These are phyloP conservation scores for Friedmanniomyces endolithicus DNA, from an alignment of 495 filamentous ascomycete genomes.

Conservation along the genomic window DNA sequence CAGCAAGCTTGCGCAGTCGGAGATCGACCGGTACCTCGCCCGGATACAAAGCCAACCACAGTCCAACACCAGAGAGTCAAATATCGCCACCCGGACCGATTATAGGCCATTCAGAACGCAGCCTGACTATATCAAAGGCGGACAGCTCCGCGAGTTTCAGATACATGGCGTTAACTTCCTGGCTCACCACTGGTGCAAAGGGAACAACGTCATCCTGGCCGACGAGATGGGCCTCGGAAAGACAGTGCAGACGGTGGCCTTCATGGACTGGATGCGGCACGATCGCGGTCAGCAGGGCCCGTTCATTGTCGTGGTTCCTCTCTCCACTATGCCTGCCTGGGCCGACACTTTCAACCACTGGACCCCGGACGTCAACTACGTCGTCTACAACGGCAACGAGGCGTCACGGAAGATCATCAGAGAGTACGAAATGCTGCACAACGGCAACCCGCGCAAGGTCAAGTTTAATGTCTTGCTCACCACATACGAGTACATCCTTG, in stretches of 20 bases:
- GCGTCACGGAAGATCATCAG: slow-evolving; percentile 67
- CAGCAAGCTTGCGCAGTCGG: slow-evolving; percentile 61
- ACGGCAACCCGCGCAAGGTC: slow-evolving; percentile 67
- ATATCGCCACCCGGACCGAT: slow-evolving; percentile 53
- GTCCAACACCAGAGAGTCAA: slow-evolving; percentile 64
- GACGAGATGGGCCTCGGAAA: slow-evolving; percentile 99
- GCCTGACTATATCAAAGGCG: slow-evolving; percentile 71
- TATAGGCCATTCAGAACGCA: slow-evolving; percentile 66
- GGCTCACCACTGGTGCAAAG: slow-evolving; percentile 82
- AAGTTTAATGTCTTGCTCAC: slow-evolving; percentile 95
- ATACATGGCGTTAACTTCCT: slow-evolving; percentile 88
- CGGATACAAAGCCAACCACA: slow-evolving; percentile 60
- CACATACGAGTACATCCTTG: slow-evolving; percentile 86
- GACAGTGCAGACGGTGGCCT: slow-evolving; percentile 93
- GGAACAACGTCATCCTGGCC: slow-evolving; percentile 87
- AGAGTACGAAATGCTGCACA: slow-evolving; percentile 74
- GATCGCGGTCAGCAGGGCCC: slow-evolving; percentile 80
- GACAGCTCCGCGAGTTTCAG: slow-evolving; percentile 86
- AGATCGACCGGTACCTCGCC: slow-evolving; percentile 83
- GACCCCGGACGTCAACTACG: slow-evolving; percentile 93
- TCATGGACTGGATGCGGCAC: slow-evolving; percentile 97
- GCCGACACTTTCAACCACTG: slow-evolving; percentile 94
- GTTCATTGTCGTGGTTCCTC: slow-evolving; percentile 86
- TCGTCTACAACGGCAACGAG: slow-evolving; percentile 86
- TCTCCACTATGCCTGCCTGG: slow-evolving; percentile 95